Evolutionary conservation across 176 grass and related monocot species (phyloP), one percentile per base, ranked within the genome.

Genomic region (Elaeis guineensis): DNA sequence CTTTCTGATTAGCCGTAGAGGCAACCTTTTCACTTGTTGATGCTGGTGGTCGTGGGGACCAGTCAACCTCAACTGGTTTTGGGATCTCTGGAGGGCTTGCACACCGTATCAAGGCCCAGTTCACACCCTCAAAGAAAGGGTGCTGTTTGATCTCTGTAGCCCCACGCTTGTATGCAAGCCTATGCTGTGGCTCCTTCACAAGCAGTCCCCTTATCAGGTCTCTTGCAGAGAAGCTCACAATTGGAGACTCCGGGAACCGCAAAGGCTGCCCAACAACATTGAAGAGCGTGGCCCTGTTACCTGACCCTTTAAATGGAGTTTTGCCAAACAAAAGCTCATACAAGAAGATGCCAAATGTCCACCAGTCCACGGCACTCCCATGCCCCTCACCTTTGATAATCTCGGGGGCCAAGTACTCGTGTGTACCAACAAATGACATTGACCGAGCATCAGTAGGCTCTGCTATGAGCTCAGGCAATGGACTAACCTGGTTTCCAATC

Each of bases 361-460:
- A 95, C 90, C 90, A 95, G 49, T 95, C 90, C 44, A 95, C 90
- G 5, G 86, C 90, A n/a, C 90, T 90, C 1, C 90, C 90, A 4
- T 95, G 90, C 15, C 90, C 90, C 60, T 95, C 90, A 6, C 86
- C 90, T 65, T 95, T 90, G 77, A 95, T 84, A 62, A 95, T 95
- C 63, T 95, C 90, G 4, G 90, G 90, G 17, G 90, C 90, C 67
- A 95, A 75, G 70, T 95, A 89, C 25, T 95, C 86, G n/a, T 95
- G 90, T 15, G 90, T 95, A 51, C 86, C 90, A 12, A 95, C 90
- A 69, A 89, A 89, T 59, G 84, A 94, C 81, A 94, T 94, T 3
- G 89, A 94, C 3, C 84, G 75, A 2, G 89, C 89, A 73, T 94
- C 84, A 64, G 75, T 88, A 32, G 89, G 89, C 79, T 94, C 89